Base-by-base conservation (phyloP, 176 grass and related monocot genomes). In the Juncus inflexus region DNA sequence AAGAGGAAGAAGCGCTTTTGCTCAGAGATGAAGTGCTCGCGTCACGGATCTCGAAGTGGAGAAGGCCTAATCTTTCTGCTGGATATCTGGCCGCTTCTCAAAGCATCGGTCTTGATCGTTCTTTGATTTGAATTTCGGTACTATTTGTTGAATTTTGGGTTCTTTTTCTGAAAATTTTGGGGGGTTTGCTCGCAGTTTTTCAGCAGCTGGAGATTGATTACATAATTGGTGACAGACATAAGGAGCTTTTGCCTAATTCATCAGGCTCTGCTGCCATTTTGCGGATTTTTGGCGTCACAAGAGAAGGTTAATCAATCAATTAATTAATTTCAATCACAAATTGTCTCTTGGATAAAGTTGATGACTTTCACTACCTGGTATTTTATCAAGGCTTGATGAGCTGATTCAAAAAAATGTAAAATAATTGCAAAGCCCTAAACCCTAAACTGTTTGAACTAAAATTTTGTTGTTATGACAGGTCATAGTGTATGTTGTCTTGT, bases 201-300 rank as follows among this genome's bases (percentile, higher is more conserved):
- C 88, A 97, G 83, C 94, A 97, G 78, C 69, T 97, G 41, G 88
- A 97, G 58, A 97, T 92, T 72, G 94, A 97, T 79, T 97, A 92
- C 56, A 58, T 97, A 58, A 92, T 97, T 55, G 88, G 94, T 42
- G 88, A 80, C 77, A 91, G 88, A 63, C 88, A 84, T 45, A 97
- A 82, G 79, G 83, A 84, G 59, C 64, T 97, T 35, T 58, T 92
- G 47, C 94, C 79, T 55, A 86, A 76, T 60, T 89, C 82, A 54
- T 97, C 85, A 19, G 94, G 94, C 62, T 67, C 94, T 58, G 77
- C 88, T 64, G 88, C 94, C 5, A 97, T 97, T 74, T 85, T 97
- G 43, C 76, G 94, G 60, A 86, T 97, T 50, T 97, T 97, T 59
- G 88, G 94, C 73, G 94, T 97, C 63, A 97, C 94, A 2, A 91